These are phyloP conservation scores for Erodium moschatum DNA, from an alignment of 441 rosid genomes.

Conservation along the genomic window DNA sequence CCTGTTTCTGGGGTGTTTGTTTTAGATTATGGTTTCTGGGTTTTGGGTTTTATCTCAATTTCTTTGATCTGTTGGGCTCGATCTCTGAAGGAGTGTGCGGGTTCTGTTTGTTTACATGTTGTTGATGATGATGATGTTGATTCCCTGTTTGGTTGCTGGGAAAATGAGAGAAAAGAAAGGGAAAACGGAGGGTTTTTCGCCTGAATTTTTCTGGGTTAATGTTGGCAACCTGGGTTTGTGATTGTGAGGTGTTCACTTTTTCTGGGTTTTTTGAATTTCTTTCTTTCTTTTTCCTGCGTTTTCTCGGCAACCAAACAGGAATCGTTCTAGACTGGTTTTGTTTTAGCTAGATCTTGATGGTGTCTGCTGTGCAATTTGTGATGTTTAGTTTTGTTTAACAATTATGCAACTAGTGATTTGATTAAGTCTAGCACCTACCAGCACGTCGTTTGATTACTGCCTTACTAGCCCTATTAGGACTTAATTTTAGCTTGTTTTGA, in stretches of 20 bases:
- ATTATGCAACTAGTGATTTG: too few relatives aligned
- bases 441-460: too few relatives aligned
- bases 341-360: slow-evolving; percentile 1
- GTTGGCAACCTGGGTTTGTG: background rate
- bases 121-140: background rate
- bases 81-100: background rate
- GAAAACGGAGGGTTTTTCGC: background rate
- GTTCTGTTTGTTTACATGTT: background rate
- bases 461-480: background rate
- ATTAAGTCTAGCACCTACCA: too few relatives aligned
- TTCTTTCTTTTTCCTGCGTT: background rate
- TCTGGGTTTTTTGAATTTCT: background rate
- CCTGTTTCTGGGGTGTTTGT: background rate
- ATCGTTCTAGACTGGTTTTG: background rate
- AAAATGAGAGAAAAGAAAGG: background rate
- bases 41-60: background rate
- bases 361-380: background rate
- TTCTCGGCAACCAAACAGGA: slow-evolving; percentile 3
- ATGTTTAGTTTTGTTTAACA: background rate
- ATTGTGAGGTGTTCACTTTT: background rate
- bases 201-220: background rate
- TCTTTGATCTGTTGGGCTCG: background rate
- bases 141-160: background rate
- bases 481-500: background rate
- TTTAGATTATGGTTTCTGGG: background rate